phyloP scores from a whole-genome alignment of 139 green algal genomes.

The Chlorella sorokiniana region DNA sequence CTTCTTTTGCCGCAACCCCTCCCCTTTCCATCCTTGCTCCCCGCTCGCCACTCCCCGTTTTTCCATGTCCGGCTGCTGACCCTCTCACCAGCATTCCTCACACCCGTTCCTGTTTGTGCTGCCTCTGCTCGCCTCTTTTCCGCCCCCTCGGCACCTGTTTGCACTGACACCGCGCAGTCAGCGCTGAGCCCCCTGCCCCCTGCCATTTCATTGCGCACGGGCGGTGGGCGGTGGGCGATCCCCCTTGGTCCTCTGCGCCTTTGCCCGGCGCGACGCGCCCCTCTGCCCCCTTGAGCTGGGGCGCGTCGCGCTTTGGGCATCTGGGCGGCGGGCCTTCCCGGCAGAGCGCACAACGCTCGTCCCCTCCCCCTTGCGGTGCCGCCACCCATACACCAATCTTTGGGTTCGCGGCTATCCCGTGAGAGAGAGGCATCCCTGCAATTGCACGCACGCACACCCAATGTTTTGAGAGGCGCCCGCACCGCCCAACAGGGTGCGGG shows the following conservation, averaged over 20 bases:
- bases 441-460: too few relatives aligned
- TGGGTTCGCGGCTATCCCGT: too few relatives aligned
- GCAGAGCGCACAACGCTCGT: too few relatives aligned
- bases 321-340: too few relatives aligned
- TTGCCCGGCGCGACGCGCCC: too few relatives aligned
- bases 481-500: too few relatives aligned
- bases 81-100: slow-evolving; percentile 8
- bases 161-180: slow-evolving; percentile 9
- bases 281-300: too few relatives aligned
- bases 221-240: slow-evolving; percentile 4
- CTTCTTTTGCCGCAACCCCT: not conserved
- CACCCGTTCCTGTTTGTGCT: not conserved
- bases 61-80: not conserved
- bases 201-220: slow-evolving; percentile 11
- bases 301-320: too few relatives aligned
- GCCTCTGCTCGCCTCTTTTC: not conserved
- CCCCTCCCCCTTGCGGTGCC: too few relatives aligned
- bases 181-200: not conserved
- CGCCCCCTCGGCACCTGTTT: not conserved
- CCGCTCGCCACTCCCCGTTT: not conserved
- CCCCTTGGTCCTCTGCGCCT: not conserved
- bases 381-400: too few relatives aligned
- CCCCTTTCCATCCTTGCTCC: not conserved
- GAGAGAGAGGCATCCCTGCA: too few relatives aligned
- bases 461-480: too few relatives aligned